A percentile compares a stretch with the other conserved stretches of the same genome.
Conservation (phyloP, 108 stramenopile genomes). For the Skeletonema grethae region DNA sequence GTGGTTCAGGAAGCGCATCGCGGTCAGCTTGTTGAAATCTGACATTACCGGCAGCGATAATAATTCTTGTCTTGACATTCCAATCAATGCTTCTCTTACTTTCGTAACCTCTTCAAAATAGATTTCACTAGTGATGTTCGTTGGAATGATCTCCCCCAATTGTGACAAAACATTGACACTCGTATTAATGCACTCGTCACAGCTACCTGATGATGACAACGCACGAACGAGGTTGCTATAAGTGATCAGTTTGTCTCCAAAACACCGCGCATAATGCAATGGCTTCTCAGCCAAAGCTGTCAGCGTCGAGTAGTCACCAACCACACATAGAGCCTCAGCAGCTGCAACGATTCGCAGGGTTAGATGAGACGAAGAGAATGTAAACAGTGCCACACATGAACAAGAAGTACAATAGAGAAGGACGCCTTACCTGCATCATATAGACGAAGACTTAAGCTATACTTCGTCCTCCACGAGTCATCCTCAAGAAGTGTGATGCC, state of each 20-base stretch:
- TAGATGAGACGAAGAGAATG: background rate
- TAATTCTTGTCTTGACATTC: slow-evolving; percentile 16
- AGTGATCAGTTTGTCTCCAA: slow-evolving; percentile 40
- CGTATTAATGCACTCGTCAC: slow-evolving; percentile 27
- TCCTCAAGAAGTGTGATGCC: slow-evolving; percentile 52
- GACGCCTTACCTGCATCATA: slow-evolving; percentile 39
- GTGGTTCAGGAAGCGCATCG: slow-evolving; percentile 54
- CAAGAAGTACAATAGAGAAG: background rate
- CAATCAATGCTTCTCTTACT: slow-evolving; percentile 21
- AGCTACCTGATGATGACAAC: slow-evolving; percentile 11
- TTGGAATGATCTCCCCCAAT: slow-evolving; percentile 40
- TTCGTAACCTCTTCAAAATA: slow-evolving; percentile 10
- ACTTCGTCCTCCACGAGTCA: slow-evolving; percentile 56
- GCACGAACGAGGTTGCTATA: slow-evolving; percentile 37
- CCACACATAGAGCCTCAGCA: slow-evolving; percentile 43
- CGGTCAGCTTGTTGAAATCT: slow-evolving; percentile 35
- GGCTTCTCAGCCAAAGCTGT: slow-evolving; percentile 17
- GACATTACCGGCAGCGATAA: slow-evolving; percentile 31
- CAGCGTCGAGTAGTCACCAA: slow-evolving; percentile 33
- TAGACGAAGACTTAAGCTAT: slow-evolving; percentile 60
- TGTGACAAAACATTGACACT: slow-evolving; percentile 31
- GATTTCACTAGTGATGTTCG: slow-evolving; percentile 11
- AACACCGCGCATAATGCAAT: slow-evolving; percentile 21
- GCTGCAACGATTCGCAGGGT: background rate
- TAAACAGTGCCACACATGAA: too few species aligned